Percentiles rank a stretch among this genome's conserved stretches.
Conservation (phyloP, 1,139 yeast species). For the Chernovozyma aurita region DNA sequence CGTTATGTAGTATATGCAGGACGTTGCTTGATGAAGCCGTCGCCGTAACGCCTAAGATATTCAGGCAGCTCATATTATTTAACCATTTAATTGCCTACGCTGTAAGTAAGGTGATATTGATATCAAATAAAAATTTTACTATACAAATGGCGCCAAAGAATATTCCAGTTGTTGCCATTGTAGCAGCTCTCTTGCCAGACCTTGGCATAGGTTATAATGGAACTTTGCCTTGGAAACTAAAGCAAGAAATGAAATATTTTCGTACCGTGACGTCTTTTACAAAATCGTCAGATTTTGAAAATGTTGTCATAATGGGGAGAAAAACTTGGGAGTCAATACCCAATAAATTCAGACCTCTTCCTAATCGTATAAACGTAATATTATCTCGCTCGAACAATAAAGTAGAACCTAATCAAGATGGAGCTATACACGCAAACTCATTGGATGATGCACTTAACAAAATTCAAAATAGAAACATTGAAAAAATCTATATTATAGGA, state of each 20-base stretch:
- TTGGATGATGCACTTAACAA: slow-evolving; percentile 39
- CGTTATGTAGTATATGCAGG: too few species aligned
- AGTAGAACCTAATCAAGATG: slow-evolving; percentile 13
- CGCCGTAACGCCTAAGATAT: too few species aligned
- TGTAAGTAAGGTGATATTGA: too few species aligned
- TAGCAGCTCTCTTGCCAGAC: slow-evolving; percentile 79
- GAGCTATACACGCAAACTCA: slow-evolving; percentile 41
- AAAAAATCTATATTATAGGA: slow-evolving; percentile 77
- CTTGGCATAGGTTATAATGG: slow-evolving; percentile 86
- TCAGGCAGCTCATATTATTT: too few species aligned
- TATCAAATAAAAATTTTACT: not conserved
- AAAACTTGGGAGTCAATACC: slow-evolving; percentile 97
- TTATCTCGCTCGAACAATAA: slow-evolving; percentile 46
- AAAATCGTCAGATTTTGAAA: slow-evolving; percentile 28
- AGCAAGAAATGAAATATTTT: slow-evolving; percentile 83
- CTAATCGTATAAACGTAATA: slow-evolving; percentile 69
- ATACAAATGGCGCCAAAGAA: not conserved
- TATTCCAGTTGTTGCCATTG: slow-evolving; percentile 54
- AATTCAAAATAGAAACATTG: slow-evolving; percentile 26
- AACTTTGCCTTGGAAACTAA: slow-evolving; percentile 80
- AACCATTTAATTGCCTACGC: too few species aligned
- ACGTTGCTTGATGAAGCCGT: too few species aligned
- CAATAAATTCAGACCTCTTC: slow-evolving; percentile 72
- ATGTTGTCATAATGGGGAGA: slow-evolving; percentile 94
- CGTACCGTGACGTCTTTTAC: slow-evolving; percentile 60